phyloP scores from a whole-genome alignment of 371 early-diverging fungal genomes.

The Furculomyces boomerangus region DNA sequence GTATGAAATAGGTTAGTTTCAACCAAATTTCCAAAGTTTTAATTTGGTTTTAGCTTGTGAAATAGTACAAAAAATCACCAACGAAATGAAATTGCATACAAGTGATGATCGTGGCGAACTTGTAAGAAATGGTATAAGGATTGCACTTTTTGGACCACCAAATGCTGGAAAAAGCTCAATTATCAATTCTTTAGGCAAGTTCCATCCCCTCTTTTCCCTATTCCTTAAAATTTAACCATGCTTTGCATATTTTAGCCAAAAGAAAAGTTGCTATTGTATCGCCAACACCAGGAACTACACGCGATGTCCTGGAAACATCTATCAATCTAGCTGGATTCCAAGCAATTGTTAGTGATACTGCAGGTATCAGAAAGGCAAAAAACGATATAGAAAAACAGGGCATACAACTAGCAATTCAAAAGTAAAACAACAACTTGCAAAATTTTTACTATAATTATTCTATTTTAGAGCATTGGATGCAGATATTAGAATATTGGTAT shows the following conservation, averaged over 20 bases:
- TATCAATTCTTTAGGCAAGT: constrained; percentile 40
- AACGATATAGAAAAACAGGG: constrained; percentile 60
- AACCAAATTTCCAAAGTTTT: neutral
- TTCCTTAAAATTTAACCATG: neutral
- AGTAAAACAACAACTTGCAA: constrained; percentile 8
- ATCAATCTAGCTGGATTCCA: constrained; percentile 60
- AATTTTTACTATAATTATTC: neutral
- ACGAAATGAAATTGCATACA: constrained; percentile 29
- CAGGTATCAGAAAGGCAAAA: constrained; percentile 42
- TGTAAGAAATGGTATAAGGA: constrained; percentile 44
- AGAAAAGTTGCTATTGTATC: constrained; percentile 68
- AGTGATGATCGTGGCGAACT: constrained; percentile 58
- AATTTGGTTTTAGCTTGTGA: constrained; percentile 5
- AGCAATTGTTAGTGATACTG: constrained; percentile 54
- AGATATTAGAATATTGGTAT: constrained; percentile 31
- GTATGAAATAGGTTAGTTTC: constrained; percentile 33
- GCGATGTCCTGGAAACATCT: constrained; percentile 58
- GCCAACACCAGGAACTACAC: constrained; percentile 57
- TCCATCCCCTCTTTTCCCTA: neutral
- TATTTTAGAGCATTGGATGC: constrained; percentile 8
- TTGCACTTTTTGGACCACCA: constrained; percentile 60
- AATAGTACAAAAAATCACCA: constrained; percentile 10
- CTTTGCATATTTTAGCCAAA: too few relatives aligned
- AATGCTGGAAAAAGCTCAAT: constrained; percentile 71
- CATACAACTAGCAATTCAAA: constrained; percentile 37